A percentile compares a stretch with the other conserved stretches of the same genome.
Conservation (phyloP, 371 early-diverging fungal species). For the Rhizopus sp. region DNA sequence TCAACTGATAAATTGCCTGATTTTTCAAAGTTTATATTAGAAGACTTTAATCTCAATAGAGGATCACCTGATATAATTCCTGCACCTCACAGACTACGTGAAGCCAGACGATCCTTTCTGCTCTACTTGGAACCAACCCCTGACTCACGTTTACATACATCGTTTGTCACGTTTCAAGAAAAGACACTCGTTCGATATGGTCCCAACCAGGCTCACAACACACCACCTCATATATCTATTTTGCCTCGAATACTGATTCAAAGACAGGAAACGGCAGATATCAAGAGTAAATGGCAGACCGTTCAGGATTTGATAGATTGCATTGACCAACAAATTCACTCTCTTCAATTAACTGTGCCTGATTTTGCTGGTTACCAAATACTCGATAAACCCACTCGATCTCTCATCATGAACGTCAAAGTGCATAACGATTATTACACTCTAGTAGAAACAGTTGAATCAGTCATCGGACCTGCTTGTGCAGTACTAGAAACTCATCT, state of each 20-base stretch:
- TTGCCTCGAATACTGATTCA: slow-evolving; percentile 26
- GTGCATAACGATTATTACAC: slow-evolving; percentile 17
- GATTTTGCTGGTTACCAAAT: slow-evolving; percentile 31
- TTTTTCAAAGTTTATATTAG: slow-evolving; percentile 31
- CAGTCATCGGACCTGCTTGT: slow-evolving; percentile 19
- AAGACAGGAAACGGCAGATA: slow-evolving; percentile 16
- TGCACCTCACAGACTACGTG: slow-evolving; percentile 33
- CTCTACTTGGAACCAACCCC: slow-evolving; percentile 33
- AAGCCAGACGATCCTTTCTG: slow-evolving; percentile 30
- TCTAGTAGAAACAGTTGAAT: slow-evolving; percentile 19
- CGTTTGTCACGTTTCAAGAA: slow-evolving; percentile 32
- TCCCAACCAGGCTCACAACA: slow-evolving; percentile 38
- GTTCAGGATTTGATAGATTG: slow-evolving; percentile 22
- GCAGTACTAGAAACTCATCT: slow-evolving; percentile 18
- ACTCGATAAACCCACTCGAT: slow-evolving; percentile 27
- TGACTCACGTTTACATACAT: slow-evolving; percentile 27
- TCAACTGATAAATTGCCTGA: slow-evolving; percentile 20
- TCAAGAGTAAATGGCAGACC: slow-evolving; percentile 29
- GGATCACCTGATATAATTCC: slow-evolving; percentile 17
- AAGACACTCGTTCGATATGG: slow-evolving; percentile 27
- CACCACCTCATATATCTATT: slow-evolving; percentile 28
- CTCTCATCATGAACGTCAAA: slow-evolving; percentile 27
- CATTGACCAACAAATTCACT: slow-evolving; percentile 19
- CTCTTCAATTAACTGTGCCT: slow-evolving; percentile 16
- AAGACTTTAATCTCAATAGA: slow-evolving; percentile 29